Percentiles rank a stretch among this genome's conserved stretches.
phyloP scores from a whole-genome alignment of 164 flowering plant species.

The Umbilicus rupestris region DNA sequence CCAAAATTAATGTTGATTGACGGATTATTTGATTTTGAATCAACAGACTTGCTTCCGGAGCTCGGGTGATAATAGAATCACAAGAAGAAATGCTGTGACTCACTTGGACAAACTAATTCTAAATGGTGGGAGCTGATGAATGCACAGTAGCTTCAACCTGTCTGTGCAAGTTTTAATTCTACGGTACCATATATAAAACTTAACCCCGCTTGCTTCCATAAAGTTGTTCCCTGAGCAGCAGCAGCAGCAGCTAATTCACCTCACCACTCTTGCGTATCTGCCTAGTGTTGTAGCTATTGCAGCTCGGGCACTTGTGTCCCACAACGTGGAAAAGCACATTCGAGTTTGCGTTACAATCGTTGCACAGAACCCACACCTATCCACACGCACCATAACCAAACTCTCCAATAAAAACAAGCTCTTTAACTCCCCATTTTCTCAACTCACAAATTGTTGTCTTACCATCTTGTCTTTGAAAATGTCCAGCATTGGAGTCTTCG shows the following conservation, averaged over 20 bases:
- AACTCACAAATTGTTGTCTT: constrained; percentile 7
- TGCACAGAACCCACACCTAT: constrained; percentile 87
- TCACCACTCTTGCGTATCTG: constrained; percentile 31
- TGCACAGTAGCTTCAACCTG: no score
- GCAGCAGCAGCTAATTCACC: neutral
- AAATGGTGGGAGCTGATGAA: no score
- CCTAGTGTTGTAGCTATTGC: constrained; percentile 80
- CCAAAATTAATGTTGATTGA: constrained; percentile 15
- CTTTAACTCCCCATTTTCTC: no score
- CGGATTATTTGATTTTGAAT: constrained; percentile 11
- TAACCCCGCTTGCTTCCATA: no score
- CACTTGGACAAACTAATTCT: no score
- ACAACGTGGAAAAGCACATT: constrained; percentile 60
- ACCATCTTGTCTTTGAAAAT: constrained; percentile 67
- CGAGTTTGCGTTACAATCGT: constrained; percentile 64
- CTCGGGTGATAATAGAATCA: constrained; percentile 89
- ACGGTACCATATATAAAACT: no score
- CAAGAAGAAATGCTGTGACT: no score
- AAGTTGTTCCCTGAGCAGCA: no score
- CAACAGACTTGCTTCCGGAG: constrained; percentile 98
- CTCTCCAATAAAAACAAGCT: no score
- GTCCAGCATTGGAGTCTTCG: constrained; percentile 67
- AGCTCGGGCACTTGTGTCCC: constrained; percentile 62
- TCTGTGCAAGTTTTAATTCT: no score
- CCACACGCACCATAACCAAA: neutral